These are phyloP conservation scores for Hawksworthiomyces lignivorus DNA, from an alignment of 2,329 filamentous ascomycete species.

Conservation along the genomic window DNA sequence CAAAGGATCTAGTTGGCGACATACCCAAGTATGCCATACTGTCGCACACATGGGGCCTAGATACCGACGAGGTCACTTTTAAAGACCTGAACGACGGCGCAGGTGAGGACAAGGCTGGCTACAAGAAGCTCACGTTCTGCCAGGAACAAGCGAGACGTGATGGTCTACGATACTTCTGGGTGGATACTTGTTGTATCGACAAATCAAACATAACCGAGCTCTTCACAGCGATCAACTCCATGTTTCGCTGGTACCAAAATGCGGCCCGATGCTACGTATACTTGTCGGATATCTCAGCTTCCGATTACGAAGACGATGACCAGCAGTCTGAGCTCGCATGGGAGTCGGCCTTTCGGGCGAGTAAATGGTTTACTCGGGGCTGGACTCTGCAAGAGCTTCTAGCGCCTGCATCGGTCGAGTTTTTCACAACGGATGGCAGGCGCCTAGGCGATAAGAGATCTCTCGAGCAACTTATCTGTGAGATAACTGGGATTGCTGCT, in stretches of 20 bases:
- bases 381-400: slow-evolving; percentile 18
- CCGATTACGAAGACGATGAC: too few relatives aligned
- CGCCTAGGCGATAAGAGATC: slow-evolving; percentile 19
- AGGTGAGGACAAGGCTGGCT: slow-evolving; percentile 1
- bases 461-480: slow-evolving; percentile 16
- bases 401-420: slow-evolving; percentile 20
- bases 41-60: slow-evolving; percentile 21
- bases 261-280: slow-evolving; percentile 9
- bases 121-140: slow-evolving; percentile 10
- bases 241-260: slow-evolving; percentile 12
- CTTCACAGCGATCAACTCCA: slow-evolving; percentile 9
- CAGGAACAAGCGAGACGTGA: neutral
- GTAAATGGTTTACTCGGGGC: slow-evolving; percentile 12
- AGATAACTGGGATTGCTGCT: slow-evolving; percentile 18
- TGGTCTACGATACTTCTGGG: slow-evolving; percentile 8
- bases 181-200: slow-evolving; percentile 15
- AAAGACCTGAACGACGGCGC: slow-evolving; percentile 10
- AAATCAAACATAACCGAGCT: slow-evolving; percentile 8
- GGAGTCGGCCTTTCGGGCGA: neutral
- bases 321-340: neutral
- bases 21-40: slow-evolving; percentile 16
- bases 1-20: too few relatives aligned
- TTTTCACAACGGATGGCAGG: slow-evolving; percentile 18
- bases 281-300: slow-evolving; percentile 7
- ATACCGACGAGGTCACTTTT: slow-evolving; percentile 11